Percentiles rank a stretch among this genome's conserved stretches.
Evolutionary conservation across 176 grass and related monocot species (phyloP).

Genomic region (Musa troglodytarum): DNA sequence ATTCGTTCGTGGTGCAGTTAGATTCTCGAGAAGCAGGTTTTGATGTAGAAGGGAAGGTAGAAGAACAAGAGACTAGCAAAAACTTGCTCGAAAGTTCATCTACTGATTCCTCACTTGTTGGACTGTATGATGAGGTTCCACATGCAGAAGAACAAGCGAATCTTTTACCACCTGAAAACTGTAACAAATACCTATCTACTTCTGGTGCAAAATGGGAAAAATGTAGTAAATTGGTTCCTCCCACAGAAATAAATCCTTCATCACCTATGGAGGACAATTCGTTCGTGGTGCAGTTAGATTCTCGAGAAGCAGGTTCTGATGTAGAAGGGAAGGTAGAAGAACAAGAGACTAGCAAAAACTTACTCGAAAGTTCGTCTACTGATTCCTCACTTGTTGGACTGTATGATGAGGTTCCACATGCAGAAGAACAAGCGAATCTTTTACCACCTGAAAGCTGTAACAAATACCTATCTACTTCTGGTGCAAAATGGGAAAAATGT

Average conservation of each 20-base stretch:
- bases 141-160: too few species aligned
- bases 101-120: too few species aligned
- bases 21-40: constrained; percentile 31
- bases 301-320: too few species aligned
- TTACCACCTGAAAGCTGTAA: constrained; percentile 34
- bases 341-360: constrained; percentile 3
- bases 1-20: neutral
- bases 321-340: too few species aligned
- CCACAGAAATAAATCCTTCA: too few species aligned
- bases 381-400: constrained; percentile 32
- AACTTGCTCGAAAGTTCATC: neutral
- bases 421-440: constrained; percentile 23
- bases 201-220: too few species aligned
- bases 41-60: constrained; percentile 16
- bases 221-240: too few species aligned
- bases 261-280: too few species aligned
- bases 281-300: too few species aligned
- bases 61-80: constrained; percentile 21
- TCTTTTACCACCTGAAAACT: too few species aligned
- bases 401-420: constrained; percentile 49
- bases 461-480: constrained; percentile 32
- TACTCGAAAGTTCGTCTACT: neutral
- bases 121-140: too few species aligned
- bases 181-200: too few species aligned
- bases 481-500: neutral